Evolutionary conservation across 2,329 filamentous ascomycete species (phyloP), one percentile per base, ranked within the genome.

Genomic region (Sarocladium oryzae): DNA sequence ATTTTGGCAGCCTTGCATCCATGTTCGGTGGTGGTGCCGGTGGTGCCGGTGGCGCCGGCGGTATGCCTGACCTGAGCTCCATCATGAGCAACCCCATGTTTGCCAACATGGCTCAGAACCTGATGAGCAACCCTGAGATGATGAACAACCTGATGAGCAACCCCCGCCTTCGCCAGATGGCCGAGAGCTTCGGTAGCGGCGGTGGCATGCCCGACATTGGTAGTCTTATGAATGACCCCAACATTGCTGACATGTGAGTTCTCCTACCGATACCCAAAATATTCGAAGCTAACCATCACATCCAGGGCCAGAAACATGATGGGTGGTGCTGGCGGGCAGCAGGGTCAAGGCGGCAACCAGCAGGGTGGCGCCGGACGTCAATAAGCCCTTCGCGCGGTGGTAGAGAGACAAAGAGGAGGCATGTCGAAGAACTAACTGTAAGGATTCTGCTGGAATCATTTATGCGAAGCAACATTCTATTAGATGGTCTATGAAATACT

Each of bases 51-150:
- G 84, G 80, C 4, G 84, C 79, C 18, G 83, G 74, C 7, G 89
- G 88, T 51, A 93, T 96, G 87, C 90, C 91, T 11, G 92, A 97
- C 67, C 75, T 99, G 21, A 72, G 82, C 56, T 81, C 82, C 56
- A 84, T 99, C 67, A 95, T 97, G 90, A 90, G 77, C 76, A 99
- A 97, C 75, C 93, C 93, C 52, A 97, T 97, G 93, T 95, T 99
- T 73, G 83, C 90, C 49, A 88, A 81, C 72, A 96, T 97, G 90
- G 93, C 93, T 4, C 89, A 96, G 75, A 96, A 89, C 69, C 71
- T 99, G 51, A 97, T 97, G 93, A 89, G 84, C 72, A 96, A 99
- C 73, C 93, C 93, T 0, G 88, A 95, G 9, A 83, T 91, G 75
- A 86, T 97, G 82, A 80, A 77, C 66, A 93, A 90, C 67, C 71